Base-by-base conservation (phyloP, 2,329 filamentous ascomycete genomes). In the Fusarium palustre region DNA sequence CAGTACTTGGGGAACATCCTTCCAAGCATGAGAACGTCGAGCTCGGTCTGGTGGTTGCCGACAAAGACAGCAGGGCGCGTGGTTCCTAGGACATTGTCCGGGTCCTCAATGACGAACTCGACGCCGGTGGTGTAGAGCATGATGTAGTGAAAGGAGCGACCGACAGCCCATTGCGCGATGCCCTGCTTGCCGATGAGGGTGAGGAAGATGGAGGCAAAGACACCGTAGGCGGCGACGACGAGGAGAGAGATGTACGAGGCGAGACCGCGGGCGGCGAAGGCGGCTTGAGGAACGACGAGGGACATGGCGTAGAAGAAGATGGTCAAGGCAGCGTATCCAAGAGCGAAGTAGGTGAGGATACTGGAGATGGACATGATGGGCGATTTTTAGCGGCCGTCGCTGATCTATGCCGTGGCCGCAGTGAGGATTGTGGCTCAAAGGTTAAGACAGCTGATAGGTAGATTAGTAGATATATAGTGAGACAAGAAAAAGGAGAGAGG, bases 1-100 rank as follows among this genome's bases (percentile, higher is more conserved):
- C 92, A 97, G 85, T 97, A 94, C 75, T 89, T 90, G 48, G 96
- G 96, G 81, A 97, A 98, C 76, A 97, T 88, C 80, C 86, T 84
- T 66, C 94, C 96, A 30, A 99, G 87, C 88, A 97, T 92, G 63
- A 97, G 86, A 41, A 99, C 92, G 77, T 99, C 96, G 71, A 99
- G 88, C 82, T 98, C 96, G 24, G 92, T 93, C 86, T 99, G 96
- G 82, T 99, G 96, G 81, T 98, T 98, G 41, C 92, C 92, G 72
- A 99, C 86, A 76, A 99, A 94, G 59, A 99, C 92, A 59, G 93
- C 94, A 1, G 96, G 96, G 53, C 95, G 88, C 30, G 84, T 84
- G 12, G 84, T 90, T 47, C 82, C 82, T 61, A 94, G 87, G 72
- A 90, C 78, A 69, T 89, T 80, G 63, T 88, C 77, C 39, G 88